phyloP scores from a whole-genome alignment of 805 yeast species.

The Isabelozyma rhagii region DNA sequence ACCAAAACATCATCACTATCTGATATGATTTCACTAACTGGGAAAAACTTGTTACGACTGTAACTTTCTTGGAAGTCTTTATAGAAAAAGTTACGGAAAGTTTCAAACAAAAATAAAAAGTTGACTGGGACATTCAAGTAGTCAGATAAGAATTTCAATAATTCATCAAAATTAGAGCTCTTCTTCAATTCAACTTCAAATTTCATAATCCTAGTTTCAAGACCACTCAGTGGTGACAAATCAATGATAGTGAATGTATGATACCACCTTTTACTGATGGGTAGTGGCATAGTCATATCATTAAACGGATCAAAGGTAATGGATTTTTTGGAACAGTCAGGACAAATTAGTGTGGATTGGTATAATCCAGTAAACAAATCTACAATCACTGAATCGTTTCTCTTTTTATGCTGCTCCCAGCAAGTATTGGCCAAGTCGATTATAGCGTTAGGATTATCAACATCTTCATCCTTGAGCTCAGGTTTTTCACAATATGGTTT shows the following conservation, averaged over 20 bases:
- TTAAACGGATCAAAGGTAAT: conserved; percentile 92
- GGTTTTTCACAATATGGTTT: conserved; percentile 92
- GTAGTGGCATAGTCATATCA: conserved; percentile 86
- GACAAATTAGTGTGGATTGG: conserved; percentile 87
- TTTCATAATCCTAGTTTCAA: conserved; percentile 14
- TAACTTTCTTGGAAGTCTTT: conserved; percentile 62
- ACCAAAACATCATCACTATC: conserved; percentile 63
- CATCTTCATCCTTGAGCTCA: conserved; percentile 63
- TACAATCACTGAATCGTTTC: conserved; percentile 81
- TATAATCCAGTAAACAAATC: conserved; percentile 90
- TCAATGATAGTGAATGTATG: conserved; percentile 63
- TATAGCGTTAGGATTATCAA: conserved; percentile 51
- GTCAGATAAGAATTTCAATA: conserved; percentile 58
- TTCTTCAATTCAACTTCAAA: conserved; percentile 74
- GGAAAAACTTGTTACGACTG: conserved; percentile 52
- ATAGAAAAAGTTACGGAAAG: conserved; percentile 68
- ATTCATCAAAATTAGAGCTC: conserved; percentile 58
- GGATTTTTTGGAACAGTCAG: conserved; percentile 73
- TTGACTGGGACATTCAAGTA: conserved; percentile 31
- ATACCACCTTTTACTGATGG: conserved; percentile 70
- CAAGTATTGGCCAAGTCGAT: conserved; percentile 65
- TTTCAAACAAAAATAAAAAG: conserved; percentile 30
- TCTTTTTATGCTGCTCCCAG: conserved; percentile 73
- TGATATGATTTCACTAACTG: conserved; percentile 64
- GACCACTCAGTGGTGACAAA: conserved; percentile 19